Evolutionary conservation across 495 filamentous ascomycete genomes (phyloP).

Genomic region (Bombardia bombarda): DNA sequence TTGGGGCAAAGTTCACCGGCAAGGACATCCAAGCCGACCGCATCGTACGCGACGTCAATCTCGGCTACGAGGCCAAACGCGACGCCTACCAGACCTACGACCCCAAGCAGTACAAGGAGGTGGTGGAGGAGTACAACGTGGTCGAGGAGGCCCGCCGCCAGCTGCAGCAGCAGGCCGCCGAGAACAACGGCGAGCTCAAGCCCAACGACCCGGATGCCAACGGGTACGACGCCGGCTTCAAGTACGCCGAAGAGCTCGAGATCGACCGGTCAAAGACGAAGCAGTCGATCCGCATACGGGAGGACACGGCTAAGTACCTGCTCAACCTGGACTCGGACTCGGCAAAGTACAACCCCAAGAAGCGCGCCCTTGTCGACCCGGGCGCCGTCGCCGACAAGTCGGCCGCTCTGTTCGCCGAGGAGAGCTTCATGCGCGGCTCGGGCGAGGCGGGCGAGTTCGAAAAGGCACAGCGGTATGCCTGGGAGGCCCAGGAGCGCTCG

Average conservation of each 20-base stretch:
- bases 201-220: neutral
- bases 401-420: conserved; percentile 83
- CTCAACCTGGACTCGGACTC: conserved; percentile 92
- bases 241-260: conserved; percentile 94
- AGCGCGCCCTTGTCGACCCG: conserved; percentile 83
- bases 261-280: conserved; percentile 92
- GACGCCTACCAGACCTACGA: conserved; percentile 98
- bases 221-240: conserved; percentile 31
- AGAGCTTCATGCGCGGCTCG: conserved; percentile 82
- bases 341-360: conserved; percentile 97
- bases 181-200: neutral
- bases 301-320: conserved; percentile 98
- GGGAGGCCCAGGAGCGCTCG: conserved; percentile 83
- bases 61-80: conserved; percentile 97
- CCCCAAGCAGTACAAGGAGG: conserved; percentile 71
- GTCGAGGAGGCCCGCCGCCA: conserved; percentile 71
- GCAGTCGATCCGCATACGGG: conserved; percentile 75
- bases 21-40: conserved; percentile 92
- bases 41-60: conserved; percentile 68
- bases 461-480: conserved; percentile 78
- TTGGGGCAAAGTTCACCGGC: conserved; percentile 88
- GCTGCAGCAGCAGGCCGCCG: conserved; percentile 14
- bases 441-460: conserved; percentile 96
- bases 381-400: conserved; percentile 79
- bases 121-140: conserved; percentile 82